These are phyloP conservation scores for Thozetella sp. DNA, from an alignment of 495 filamentous ascomycete species.

Conservation along the genomic window DNA sequence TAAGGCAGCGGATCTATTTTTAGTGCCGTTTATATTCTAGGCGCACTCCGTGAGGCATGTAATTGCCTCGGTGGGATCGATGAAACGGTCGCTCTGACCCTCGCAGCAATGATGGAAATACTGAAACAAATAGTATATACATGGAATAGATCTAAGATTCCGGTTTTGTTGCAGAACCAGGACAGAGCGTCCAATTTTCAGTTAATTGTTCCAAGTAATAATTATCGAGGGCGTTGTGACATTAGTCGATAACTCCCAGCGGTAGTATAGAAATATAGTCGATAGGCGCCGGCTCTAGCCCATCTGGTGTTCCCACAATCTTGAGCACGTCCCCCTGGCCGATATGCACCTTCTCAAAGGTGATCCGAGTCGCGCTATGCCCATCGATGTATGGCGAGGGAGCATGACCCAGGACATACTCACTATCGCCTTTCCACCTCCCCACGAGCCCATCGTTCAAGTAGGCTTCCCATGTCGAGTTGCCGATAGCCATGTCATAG, in stretches of 20 bases:
- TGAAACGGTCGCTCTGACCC: too few species aligned
- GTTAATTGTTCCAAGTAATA: too few species aligned
- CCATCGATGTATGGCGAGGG: constrained; percentile 60
- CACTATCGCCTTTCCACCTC: constrained; percentile 58
- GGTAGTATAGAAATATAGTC: constrained; percentile 70
- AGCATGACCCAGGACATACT: constrained; percentile 57
- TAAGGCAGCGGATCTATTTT: too few species aligned
- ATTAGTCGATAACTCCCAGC: constrained; percentile 60
- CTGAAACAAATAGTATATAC: too few species aligned
- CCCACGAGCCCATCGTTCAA: constrained; percentile 54
- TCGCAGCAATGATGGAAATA: too few species aligned
- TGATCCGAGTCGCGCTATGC: constrained; percentile 64
- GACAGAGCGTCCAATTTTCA: too few species aligned
- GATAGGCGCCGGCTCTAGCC: constrained; percentile 62
- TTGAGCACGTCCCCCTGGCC: constrained; percentile 57
- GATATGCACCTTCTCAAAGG: constrained; percentile 52
- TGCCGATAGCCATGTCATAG: constrained; percentile 61
- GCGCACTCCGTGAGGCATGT: too few species aligned
- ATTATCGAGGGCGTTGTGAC: too few species aligned
- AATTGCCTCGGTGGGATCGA: too few species aligned
- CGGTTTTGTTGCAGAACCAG: too few species aligned
- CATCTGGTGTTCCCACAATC: constrained; percentile 60
- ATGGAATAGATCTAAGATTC: too few species aligned
- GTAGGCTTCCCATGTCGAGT: constrained; percentile 52
- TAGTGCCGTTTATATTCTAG: too few species aligned